Evolutionary conservation across 495 filamentous ascomycete species (phyloP).

Genomic region (Aspergillus haitiensis): DNA sequence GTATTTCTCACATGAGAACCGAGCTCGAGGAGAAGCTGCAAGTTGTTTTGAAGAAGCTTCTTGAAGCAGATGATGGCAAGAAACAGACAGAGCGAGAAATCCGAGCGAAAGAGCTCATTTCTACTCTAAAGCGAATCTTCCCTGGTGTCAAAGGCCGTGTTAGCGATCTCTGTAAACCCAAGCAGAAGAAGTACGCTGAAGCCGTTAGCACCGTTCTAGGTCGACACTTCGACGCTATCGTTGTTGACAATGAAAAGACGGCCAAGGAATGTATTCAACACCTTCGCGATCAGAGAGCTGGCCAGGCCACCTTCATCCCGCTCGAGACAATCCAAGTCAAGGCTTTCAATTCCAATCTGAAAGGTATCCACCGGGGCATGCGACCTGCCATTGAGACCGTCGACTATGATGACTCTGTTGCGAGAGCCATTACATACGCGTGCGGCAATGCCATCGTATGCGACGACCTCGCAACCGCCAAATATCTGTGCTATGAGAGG

Average conservation of each 20-base stretch:
- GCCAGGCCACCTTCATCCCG: conserved; percentile 88
- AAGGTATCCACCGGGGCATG: conserved; percentile 80
- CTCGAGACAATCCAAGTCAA: conserved; percentile 96
- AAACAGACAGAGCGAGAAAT: conserved; percentile 81
- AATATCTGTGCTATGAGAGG: conserved; percentile 82
- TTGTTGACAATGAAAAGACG: conserved; percentile 95
- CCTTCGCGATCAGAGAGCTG: conserved; percentile 81
- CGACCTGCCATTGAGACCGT: conserved; percentile 95
- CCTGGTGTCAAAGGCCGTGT: conserved; percentile 88
- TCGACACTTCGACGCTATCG: conserved; percentile 86
- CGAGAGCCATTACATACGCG: conserved; percentile 90
- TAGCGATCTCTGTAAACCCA: conserved; percentile 90
- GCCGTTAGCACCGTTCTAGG: conserved; percentile 91
- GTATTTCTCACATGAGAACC: conserved; percentile 73
- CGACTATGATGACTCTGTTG: conserved; percentile 82
- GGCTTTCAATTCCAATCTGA: conserved; percentile 81
- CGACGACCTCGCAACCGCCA: conserved; percentile 80
- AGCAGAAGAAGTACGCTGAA: conserved; percentile 92
- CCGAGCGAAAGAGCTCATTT: conserved; percentile 73
- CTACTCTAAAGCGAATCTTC: conserved; percentile 84
- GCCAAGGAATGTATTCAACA: conserved; percentile 94
- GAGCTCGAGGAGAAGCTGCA: conserved; percentile 90
- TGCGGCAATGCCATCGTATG: conserved; percentile 97
- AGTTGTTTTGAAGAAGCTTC: conserved; percentile 72
- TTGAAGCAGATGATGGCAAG: conserved; percentile 78